A percentile compares a stretch with the other conserved stretches of the same genome.
Conservation (phyloP, 176 grass and related monocot species). For the Themeda triandra region DNA sequence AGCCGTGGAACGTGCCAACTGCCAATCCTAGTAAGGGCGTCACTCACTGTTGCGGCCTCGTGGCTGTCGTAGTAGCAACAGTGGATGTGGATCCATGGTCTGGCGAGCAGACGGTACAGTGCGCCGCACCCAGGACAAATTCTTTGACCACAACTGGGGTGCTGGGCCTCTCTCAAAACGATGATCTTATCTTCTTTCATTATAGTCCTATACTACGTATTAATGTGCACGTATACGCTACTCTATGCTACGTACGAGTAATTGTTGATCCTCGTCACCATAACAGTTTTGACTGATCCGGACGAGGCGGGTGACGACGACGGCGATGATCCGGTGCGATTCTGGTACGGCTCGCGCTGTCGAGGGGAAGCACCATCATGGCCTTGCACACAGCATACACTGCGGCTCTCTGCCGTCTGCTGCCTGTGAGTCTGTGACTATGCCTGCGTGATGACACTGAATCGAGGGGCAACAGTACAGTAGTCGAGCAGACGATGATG, state of each 20-base stretch:
- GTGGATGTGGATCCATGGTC: neutral
- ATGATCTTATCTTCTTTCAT: too few species aligned
- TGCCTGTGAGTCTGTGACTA: too few species aligned
- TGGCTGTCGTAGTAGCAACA: neutral
- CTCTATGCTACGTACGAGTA: too few species aligned
- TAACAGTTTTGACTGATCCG: neutral
- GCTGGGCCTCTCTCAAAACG: too few species aligned
- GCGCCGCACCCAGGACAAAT: neutral
- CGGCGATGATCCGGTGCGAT: neutral
- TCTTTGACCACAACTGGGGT: neutral
- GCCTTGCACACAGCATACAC: neutral
- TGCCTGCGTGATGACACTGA: neutral
- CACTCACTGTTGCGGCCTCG: neutral
- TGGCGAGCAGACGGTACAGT: neutral
- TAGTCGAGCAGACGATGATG: neutral
- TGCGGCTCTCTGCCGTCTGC: too few species aligned
- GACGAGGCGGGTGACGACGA: neutral
- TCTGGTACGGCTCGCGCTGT: neutral
- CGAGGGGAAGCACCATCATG: neutral
- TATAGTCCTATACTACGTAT: too few species aligned
- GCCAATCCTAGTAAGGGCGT: neutral
- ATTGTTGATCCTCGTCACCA: too few species aligned
- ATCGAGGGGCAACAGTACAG: neutral
- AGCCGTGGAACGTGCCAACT: neutral
- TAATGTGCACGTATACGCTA: too few species aligned